Conservation (phyloP, 2,329 filamentous ascomycete species). For the Xylaria digitata region DNA sequence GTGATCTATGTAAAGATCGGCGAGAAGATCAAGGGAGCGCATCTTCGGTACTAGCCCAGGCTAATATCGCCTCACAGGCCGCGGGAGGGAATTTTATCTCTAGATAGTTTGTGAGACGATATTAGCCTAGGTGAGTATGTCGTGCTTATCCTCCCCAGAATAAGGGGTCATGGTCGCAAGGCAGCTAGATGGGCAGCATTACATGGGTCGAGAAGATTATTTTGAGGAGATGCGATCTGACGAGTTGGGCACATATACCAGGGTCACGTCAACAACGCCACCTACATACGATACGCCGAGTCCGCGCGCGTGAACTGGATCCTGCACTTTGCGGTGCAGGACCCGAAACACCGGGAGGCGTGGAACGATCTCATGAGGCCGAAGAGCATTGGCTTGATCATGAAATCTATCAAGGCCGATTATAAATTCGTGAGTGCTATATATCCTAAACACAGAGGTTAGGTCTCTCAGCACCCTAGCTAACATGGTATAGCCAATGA, state of each 20-base stretch:
- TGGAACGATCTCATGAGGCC: constrained; percentile 79
- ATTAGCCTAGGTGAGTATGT: neutral
- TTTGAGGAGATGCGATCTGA: constrained; percentile 25
- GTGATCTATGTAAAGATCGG: neutral
- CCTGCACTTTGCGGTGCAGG: constrained; percentile 73
- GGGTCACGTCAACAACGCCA: constrained; percentile 86
- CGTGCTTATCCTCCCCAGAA: neutral
- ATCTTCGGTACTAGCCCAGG: constrained; percentile 4
- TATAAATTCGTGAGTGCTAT: constrained; percentile 82
- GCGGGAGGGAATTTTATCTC: neutral
- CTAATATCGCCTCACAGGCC: constrained; percentile 24
- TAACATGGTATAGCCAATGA: constrained; percentile 72
- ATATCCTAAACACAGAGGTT: neutral
- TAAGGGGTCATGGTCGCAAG: too few relatives aligned
- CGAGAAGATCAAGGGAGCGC: neutral
- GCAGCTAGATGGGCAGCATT: neutral
- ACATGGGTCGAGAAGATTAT: constrained; percentile 39
- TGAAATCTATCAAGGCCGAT: constrained; percentile 82
- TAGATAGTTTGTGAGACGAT: constrained; percentile 16
- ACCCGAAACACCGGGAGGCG: constrained; percentile 67
- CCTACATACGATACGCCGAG: constrained; percentile 86
- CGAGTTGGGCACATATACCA: constrained; percentile 28
- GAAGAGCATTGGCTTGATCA: constrained; percentile 75
- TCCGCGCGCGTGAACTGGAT: constrained; percentile 83
- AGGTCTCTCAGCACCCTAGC: neutral